Evolutionary conservation across 2,329 filamentous ascomycete species (phyloP).

Genomic region (Claviceps humidiphila): DNA sequence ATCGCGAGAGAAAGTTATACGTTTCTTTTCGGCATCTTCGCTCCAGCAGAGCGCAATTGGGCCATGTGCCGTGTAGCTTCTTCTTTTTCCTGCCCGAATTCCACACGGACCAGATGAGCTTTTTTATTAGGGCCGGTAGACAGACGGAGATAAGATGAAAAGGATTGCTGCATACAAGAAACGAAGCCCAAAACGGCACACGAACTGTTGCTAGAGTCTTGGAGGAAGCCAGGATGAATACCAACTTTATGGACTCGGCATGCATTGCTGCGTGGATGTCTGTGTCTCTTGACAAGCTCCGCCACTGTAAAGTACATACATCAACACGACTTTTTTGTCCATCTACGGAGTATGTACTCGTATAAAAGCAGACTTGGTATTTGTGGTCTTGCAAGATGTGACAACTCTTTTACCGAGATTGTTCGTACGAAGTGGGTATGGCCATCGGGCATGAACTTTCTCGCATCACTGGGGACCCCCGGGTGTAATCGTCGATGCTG

Average conservation of each 20-base stretch:
- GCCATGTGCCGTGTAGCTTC: too few species aligned
- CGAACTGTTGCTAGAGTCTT: neutral
- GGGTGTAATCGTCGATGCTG: neutral
- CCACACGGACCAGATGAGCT: neutral
- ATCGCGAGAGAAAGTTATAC: too few species aligned
- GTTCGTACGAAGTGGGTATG: neutral
- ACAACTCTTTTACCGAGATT: conserved; percentile 1
- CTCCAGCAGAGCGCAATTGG: too few species aligned
- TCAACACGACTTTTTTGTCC: too few species aligned
- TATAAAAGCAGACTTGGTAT: too few species aligned
- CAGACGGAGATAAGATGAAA: neutral
- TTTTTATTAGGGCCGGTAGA: too few species aligned
- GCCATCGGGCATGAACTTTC: neutral
- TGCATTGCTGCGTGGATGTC: too few species aligned
- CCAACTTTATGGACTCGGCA: neutral
- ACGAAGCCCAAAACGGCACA: neutral
- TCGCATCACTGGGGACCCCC: too few species aligned
- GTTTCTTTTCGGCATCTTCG: too few species aligned
- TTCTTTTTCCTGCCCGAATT: neutral
- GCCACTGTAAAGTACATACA: too few species aligned
- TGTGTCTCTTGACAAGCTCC: too few species aligned
- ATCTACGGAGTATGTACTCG: too few species aligned
- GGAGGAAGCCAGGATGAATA: neutral
- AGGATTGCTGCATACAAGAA: neutral
- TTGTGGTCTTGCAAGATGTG: neutral